phyloP scores from a whole-genome alignment of 176 grass and related monocot species.

The Otatea glauca region DNA sequence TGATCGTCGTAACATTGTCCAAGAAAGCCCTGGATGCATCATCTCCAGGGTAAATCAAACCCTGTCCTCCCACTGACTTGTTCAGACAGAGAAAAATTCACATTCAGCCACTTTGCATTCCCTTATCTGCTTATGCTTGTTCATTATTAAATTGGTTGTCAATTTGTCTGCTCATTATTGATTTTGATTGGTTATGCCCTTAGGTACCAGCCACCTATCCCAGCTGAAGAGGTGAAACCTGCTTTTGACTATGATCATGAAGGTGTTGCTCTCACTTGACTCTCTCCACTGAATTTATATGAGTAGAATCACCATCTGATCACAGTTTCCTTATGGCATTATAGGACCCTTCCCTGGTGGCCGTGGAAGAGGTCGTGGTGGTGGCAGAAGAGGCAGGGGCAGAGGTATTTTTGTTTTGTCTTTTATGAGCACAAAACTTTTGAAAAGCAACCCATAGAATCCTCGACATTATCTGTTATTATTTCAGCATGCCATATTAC shows the following conservation, averaged over 20 bases:
- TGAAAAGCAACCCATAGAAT: neutral
- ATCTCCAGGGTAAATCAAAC: slow-evolving; percentile 70
- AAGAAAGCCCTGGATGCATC: slow-evolving; percentile 72
- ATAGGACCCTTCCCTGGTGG: slow-evolving; percentile 54
- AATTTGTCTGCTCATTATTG: slow-evolving; percentile 23
- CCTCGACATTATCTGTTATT: neutral
- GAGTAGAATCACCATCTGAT: neutral
- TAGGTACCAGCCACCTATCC: slow-evolving; percentile 89
- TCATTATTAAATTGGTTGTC: neutral
- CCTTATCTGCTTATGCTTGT: neutral
- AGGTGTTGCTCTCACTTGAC: slow-evolving; percentile 41
- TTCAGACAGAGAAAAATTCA: neutral
- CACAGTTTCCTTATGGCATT: neutral
- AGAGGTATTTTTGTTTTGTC: slow-evolving; percentile 55
- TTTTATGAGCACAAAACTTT: slow-evolving; percentile 10
- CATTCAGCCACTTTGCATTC: neutral
- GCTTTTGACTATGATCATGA: slow-evolving; percentile 75
- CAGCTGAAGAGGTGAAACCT: slow-evolving; percentile 70
- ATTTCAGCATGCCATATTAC: neutral
- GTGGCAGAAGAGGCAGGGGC: slow-evolving; percentile 70
- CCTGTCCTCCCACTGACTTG: slow-evolving; percentile 12
- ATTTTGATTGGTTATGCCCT: slow-evolving; percentile 25
- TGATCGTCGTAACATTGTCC: slow-evolving; percentile 87
- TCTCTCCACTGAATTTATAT: neutral
- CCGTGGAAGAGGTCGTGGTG: slow-evolving; percentile 69